These are phyloP conservation scores for Aspergillus tamarii DNA, from an alignment of 2,329 filamentous ascomycete genomes.

Conservation along the genomic window DNA sequence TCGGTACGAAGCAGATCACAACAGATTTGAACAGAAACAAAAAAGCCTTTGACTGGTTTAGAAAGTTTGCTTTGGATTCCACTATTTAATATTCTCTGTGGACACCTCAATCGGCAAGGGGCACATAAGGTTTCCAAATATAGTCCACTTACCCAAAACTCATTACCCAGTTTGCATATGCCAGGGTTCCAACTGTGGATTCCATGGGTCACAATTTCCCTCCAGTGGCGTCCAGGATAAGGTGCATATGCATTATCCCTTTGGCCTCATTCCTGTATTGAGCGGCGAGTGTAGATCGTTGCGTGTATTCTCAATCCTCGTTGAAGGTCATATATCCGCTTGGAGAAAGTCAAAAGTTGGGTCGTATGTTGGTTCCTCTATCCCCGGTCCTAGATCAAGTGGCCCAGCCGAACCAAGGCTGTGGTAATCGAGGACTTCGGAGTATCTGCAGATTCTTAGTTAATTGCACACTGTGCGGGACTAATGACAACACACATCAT, in stretches of 20 bases:
- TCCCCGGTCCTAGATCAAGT: neutral
- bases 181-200: neutral
- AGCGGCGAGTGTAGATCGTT: neutral
- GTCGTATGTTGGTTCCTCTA: neutral
- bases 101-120: neutral
- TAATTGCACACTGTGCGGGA: neutral
- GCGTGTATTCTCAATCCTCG: neutral
- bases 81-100: conserved; percentile 3
- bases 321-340: neutral
- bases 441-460: conserved; percentile 69
- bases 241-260: neutral
- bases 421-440: conserved; percentile 97
- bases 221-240: neutral
- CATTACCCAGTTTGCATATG: neutral
- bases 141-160: neutral
- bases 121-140: neutral
- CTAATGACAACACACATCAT: conserved; percentile 77
- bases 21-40: neutral
- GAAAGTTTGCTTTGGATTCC: neutral
- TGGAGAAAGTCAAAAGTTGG: neutral
- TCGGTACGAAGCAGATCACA: neutral
- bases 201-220: neutral
- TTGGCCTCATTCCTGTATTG: neutral
- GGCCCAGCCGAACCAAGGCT: conserved; percentile 63
- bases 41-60: neutral